phyloP scores from a whole-genome alignment of 257 asterid genomes.

The Buddleja alternifolia region DNA sequence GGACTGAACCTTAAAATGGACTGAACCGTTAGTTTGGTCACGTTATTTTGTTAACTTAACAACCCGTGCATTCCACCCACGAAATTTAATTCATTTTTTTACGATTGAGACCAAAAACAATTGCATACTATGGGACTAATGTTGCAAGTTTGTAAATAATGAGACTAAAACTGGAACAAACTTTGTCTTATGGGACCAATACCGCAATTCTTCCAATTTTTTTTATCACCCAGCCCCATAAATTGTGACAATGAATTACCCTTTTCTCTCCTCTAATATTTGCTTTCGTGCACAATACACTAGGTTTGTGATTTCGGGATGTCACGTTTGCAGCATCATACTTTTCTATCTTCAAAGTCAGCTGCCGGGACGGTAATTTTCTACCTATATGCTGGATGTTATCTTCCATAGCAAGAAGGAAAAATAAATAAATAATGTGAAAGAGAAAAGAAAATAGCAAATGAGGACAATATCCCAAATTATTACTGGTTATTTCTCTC shows the following conservation, averaged over 20 bases:
- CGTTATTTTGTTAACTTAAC: no score
- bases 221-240: neutral
- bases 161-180: no score
- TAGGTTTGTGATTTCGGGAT: slow-evolving; percentile 97
- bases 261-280: slow-evolving; percentile 22
- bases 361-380: slow-evolving; percentile 88
- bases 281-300: slow-evolving; percentile 35
- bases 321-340: slow-evolving; percentile 94
- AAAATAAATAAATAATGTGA: neutral
- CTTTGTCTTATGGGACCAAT: no score
- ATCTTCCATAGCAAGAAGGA: neutral
- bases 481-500: slow-evolving; percentile 23
- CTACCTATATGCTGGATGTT: neutral
- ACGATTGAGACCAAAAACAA: no score
- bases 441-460: neutral
- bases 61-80: no score
- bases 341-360: slow-evolving; percentile 94
- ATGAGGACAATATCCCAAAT: slow-evolving; percentile 13
- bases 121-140: no score
- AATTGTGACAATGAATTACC: slow-evolving; percentile 8
- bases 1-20: no score
- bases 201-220: no score
- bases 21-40: no score
- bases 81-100: no score
- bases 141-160: no score